Base-by-base conservation (phyloP, 225 moss, liverwort and hornwort genomes). In the Straminergon stramineum region DNA sequence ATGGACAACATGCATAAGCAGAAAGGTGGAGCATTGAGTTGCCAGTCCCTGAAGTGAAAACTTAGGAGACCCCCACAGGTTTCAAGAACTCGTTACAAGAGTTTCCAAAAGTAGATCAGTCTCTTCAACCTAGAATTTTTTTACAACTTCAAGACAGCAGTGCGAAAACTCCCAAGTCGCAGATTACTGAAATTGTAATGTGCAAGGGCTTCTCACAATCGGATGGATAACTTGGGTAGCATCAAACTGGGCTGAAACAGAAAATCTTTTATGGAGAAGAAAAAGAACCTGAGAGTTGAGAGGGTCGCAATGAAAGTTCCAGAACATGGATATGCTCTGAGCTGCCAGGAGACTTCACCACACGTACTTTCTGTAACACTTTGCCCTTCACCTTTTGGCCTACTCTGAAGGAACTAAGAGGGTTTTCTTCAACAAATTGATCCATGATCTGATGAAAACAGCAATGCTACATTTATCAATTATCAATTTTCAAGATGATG, bases 241-340 rank as follows among this genome's bases (percentile, higher is more conserved):
- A 90, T 82, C 70, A 82, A 63, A 82, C 62, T 48, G 53, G 65
- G 79, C 48, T 39, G 86, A 83, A 92, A 55, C 35, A 87, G 52
- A 88, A 17, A 77, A 83, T 24, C 32, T 27, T 53, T n/a, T 70
- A 86, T 31, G 53, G 28, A 73, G 12, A 81, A 82, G 90, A 78
- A 80, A 84, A 43, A 84, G 61, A 78, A 99, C 99, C 99, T 97
- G 96, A 88, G 55, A 99, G 91, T 91, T 95, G 94, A 86, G 96
- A 96, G 39, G 97, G 97, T 85, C 96, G 96, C 89, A 99, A 85
- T 64, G 97, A 95, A 64, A 99, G 89, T 85, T 97, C 95, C 74
- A 97, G 90, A 74, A 94, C 87, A 81, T 91, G 83, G 71, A 91
- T 89, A 77, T 91, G 92, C 80, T 92, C 91, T 75, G 91, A 74